Base-by-base conservation (phyloP, 495 filamentous ascomycete genomes). In the Podospora comata region DNA sequence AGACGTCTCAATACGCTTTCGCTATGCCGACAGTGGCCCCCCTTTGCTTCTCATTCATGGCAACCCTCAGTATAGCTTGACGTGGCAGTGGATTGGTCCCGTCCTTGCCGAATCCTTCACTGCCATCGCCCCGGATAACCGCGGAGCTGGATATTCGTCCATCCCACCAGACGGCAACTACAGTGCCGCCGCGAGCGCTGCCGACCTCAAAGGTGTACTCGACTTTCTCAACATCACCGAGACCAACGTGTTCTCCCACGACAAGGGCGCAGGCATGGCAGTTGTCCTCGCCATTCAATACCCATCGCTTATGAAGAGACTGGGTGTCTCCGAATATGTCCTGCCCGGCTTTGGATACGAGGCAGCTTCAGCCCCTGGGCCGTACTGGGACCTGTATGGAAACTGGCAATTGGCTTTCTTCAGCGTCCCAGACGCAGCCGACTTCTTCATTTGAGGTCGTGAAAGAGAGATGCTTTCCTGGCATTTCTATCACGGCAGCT, bases 31-130 rank as follows among this genome's bases (percentile, higher is more conserved):
- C n/a, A 72, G 68, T 1, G 79, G 77, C 0, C 78, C 79, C 5
- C 78, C 79, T 1, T 57, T 81, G 2, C 70, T 81, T 11, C 76
- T 80, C 27, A 75, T 80, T 2, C 79, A 81, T 64, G 79, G 78
- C 5, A 78, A 76, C 61, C 78, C 79, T 11, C 73, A 82, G 59
- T 74, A 77, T 71, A 79, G 77, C 44, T 64, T 80, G 34, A 82
- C 82, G 28, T 87, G 85, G 77, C 84, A 83, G 75, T 79, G 76
- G 62, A 82, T 88, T 71, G 85, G 85, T 5, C 87, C 85, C 13
- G 82, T 87, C 64, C 79, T 88, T 39, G 78, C 84, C 5, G 82
- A 87, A 72, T 83, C 86, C 73, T 85, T 85, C 65, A 82, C 77
- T 11, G 78, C 79, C 67, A 80, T 82, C 63, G 79, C 77, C 0